Evolutionary conservation across 306 rosid genomes (phyloP).

Genomic region (Cucurbita maxima): DNA sequence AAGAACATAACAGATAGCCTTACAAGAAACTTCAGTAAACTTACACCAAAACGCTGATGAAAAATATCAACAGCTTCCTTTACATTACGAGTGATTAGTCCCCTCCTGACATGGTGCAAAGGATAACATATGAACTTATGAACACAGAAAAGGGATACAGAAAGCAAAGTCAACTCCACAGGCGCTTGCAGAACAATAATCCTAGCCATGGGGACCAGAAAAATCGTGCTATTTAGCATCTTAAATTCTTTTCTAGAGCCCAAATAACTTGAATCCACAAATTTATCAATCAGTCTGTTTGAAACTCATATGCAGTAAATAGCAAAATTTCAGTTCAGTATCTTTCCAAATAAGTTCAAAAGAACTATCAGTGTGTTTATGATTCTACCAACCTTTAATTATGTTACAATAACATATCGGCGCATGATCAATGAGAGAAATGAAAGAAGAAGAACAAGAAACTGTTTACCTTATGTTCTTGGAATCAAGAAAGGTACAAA

Average conservation of each 20-base stretch:
- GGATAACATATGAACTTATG: background rate
- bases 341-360: background rate
- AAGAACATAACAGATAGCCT: background rate
- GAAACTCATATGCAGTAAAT: background rate
- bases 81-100: constrained; percentile 74
- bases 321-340: background rate
- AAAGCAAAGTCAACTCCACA: background rate
- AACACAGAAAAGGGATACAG: background rate
- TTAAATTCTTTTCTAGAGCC: background rate
- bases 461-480: constrained; percentile 51
- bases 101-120: constrained; percentile 33
- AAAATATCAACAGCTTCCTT: constrained; percentile 66
- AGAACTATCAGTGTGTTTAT: background rate
- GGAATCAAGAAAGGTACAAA: constrained; percentile 62
- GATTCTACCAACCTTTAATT: background rate
- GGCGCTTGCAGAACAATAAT: background rate
- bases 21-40: background rate
- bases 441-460: background rate
- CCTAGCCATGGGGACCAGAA: background rate
- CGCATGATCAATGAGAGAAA: background rate
- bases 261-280: background rate
- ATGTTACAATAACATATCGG: background rate
- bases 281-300: background rate
- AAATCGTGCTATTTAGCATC: background rate
- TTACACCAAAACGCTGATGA: constrained; percentile 71